Evolutionary conservation across 345 rosid genomes (phyloP).

Genomic region (Moricandia arvensis): DNA sequence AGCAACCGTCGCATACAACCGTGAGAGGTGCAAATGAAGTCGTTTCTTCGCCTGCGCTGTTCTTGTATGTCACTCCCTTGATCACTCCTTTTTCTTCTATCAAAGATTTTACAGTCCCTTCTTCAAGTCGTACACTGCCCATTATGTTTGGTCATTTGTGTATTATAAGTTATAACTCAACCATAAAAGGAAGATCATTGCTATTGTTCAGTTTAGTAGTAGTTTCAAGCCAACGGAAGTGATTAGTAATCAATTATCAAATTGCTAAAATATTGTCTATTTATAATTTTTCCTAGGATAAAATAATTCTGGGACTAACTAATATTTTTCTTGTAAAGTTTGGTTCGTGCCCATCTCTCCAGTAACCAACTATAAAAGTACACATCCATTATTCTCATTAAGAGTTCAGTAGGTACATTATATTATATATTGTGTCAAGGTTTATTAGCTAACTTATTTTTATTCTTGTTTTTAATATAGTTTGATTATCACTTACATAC

Average conservation of each 20-base stretch:
- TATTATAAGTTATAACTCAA: too few species aligned
- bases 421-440: background rate
- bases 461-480: too few species aligned
- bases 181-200: background rate
- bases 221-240: background rate
- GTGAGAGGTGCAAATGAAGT: constrained; percentile 50
- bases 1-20: constrained; percentile 58
- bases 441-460: background rate
- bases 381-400: too few species aligned
- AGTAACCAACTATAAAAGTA: too few species aligned
- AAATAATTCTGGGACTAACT: too few species aligned
- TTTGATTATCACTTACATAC: too few species aligned
- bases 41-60: constrained; percentile 34
- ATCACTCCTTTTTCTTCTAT: constrained; percentile 53
- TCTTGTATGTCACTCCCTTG: constrained; percentile 50
- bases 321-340: too few species aligned
- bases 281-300: too few species aligned
- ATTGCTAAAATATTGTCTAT: background rate
- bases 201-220: background rate
- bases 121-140: constrained; percentile 44
- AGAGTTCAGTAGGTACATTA: too few species aligned
- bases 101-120: constrained; percentile 52
- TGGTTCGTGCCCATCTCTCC: too few species aligned
- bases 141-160: background rate
- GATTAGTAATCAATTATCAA: background rate